Conservation (phyloP, 768 basidiomycete species). For the Rhizopogon rudus region DNA sequence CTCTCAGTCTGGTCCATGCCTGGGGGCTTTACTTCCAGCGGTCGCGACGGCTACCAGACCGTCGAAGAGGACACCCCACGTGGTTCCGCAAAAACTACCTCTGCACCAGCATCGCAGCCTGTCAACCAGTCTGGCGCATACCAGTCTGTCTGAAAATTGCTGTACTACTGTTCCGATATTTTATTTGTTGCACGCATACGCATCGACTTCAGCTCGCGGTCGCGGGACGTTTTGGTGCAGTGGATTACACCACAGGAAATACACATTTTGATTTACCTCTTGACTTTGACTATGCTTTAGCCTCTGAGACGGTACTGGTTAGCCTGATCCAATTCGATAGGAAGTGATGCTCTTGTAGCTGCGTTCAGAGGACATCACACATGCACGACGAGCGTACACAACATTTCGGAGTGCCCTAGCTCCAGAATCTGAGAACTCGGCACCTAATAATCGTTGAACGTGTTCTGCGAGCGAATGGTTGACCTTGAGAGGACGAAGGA, state of each 20-base stretch:
- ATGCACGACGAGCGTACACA: no score
- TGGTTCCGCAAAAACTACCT: background rate
- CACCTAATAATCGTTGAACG: background rate
- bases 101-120: background rate
- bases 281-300: background rate
- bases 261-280: background rate
- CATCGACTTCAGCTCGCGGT: no score
- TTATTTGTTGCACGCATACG: no score
- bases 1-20: slow-evolving; percentile 73
- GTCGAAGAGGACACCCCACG: slow-evolving; percentile 48
- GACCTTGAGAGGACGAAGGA: background rate
- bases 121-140: background rate
- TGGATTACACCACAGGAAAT: background rate
- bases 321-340: no score
- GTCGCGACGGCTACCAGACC: slow-evolving; percentile 56
- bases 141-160: background rate
- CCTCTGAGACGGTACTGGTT: no score
- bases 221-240: background rate
- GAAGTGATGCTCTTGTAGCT: no score
- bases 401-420: no score
- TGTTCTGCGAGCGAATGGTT: background rate
- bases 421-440: no score
- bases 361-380: background rate
- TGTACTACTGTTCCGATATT: no score
- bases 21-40: slow-evolving; percentile 55